phyloP scores from a whole-genome alignment of 495 filamentous ascomycete genomes.

The Aspergillus avenaceus region DNA sequence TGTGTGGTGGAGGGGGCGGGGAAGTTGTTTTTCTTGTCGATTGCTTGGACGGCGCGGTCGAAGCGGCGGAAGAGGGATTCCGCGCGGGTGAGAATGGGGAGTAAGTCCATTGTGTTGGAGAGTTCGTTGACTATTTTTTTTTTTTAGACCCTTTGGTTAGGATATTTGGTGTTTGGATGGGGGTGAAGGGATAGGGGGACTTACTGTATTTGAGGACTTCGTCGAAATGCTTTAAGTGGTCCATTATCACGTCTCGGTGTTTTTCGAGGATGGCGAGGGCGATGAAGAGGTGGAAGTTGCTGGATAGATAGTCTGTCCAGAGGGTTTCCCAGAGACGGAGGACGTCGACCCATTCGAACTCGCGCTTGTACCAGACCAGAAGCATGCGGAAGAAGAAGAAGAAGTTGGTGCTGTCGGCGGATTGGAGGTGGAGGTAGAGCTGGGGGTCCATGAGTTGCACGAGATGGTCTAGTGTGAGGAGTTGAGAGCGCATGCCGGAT shows the following conservation, averaged over 20 bases:
- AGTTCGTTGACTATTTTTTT: constrained; percentile 77
- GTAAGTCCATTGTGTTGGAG: constrained; percentile 84
- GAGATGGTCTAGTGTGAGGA: constrained; percentile 85
- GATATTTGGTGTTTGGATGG: constrained; percentile 2
- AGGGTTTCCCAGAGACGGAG: constrained; percentile 87
- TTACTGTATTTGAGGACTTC: constrained; percentile 94
- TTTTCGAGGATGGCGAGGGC: constrained; percentile 94
- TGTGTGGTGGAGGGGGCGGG: constrained; percentile 61
- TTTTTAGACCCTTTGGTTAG: no score
- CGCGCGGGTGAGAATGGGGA: constrained; percentile 77
- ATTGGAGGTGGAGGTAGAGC: constrained; percentile 84
- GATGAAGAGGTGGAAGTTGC: constrained; percentile 90
- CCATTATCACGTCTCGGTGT: constrained; percentile 90
- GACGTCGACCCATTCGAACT: constrained; percentile 85
- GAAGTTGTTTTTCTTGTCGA: constrained; percentile 82
- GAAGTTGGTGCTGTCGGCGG: constrained; percentile 92
- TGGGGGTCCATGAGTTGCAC: constrained; percentile 95
- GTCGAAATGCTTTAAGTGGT: constrained; percentile 90
- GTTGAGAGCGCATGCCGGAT: constrained; percentile 88
- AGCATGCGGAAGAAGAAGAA: constrained; percentile 99
- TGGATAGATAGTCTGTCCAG: constrained; percentile 88
- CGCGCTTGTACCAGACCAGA: constrained; percentile 96
- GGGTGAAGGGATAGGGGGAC: constrained; percentile 23
- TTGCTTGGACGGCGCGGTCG: constrained; percentile 77
- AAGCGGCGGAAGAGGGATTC: constrained; percentile 87